Evolutionary conservation across 192 early-diverging fungal genomes (phyloP).

Genomic region (Spizellomyces punctatus): DNA sequence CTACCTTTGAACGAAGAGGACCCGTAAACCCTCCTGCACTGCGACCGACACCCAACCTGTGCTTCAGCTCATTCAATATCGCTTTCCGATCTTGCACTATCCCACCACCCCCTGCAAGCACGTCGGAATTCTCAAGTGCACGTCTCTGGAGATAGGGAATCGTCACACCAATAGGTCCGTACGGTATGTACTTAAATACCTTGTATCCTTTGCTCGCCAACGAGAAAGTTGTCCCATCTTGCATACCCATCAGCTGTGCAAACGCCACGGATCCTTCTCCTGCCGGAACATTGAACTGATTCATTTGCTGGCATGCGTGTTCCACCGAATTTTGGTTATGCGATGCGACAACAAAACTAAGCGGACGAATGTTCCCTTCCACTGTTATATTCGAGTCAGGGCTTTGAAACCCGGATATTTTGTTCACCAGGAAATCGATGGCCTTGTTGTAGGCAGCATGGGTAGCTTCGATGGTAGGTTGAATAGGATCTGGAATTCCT

Average conservation of each 20-base stretch:
- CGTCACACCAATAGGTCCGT: conserved; percentile 85
- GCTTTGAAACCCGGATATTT: conserved; percentile 35
- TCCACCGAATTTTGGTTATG: conserved; percentile 86
- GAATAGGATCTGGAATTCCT: conserved; percentile 79
- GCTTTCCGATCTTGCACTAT: conserved; percentile 17
- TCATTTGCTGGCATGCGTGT: conserved; percentile 64
- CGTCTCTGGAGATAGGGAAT: conserved; percentile 93
- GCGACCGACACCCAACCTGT: too few relatives aligned
- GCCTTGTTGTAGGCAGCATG: conserved; percentile 82
- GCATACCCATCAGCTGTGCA: conserved; percentile 95
- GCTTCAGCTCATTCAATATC: conserved; percentile 3
- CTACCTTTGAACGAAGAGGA: too few relatives aligned
- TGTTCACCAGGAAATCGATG: conserved; percentile 69
- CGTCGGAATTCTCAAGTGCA: conserved; percentile 90
- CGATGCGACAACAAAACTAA: conserved; percentile 82
- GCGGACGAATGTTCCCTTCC: conserved; percentile 37
- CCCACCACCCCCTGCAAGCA: conserved; percentile 57
- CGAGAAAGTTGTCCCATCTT: conserved; percentile 83
- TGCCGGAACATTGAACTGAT: conserved; percentile 54
- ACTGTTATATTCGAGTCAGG: neutral
- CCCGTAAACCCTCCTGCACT: too few relatives aligned
- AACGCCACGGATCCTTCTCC: conserved; percentile 74
- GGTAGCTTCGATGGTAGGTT: conserved; percentile 74
- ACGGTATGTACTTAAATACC: conserved; percentile 93
- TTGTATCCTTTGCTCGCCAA: conserved; percentile 75